Base-by-base conservation (phyloP, 192 early-diverging fungal genomes). In the Coemansia sp. region DNA sequence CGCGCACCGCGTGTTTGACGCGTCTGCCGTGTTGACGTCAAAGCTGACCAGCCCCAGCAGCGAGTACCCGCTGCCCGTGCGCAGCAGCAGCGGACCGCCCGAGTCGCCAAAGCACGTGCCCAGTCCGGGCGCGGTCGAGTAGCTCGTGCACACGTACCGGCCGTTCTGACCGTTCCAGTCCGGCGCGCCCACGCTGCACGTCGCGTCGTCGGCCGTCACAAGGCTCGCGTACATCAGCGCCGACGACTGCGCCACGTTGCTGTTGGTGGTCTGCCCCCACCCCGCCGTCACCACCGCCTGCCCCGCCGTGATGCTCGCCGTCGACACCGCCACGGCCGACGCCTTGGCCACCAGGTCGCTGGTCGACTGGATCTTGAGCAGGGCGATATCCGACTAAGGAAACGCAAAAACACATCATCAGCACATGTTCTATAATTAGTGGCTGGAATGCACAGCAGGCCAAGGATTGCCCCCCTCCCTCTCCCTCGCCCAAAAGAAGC, bases 71-170 rank as follows among this genome's bases (percentile, higher is more conserved):
- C 48, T 34, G 23, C 54, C 62, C 6, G 41, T 53, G 33, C 53
- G 56, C 21, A 60, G 22, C 26, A 73, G 52, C 11, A 79, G 58
- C 0, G 77, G 77, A n/a, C 77, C 77, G 26, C 77, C 77, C 23
- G 65, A 68, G 50, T 79, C 77, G 29, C 69, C 77, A 33, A 68
- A 68, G 52, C 77, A 79, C 8, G 69, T 79, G n/a, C 77, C 70
- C 38, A 69, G 58, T 0, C 56, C 51, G 26, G 63, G 63, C 2
- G 70, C 58, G 9, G 70, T 63, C 3, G 70, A 58, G 41, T 56
- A 74, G 34, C 63, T 60, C 13, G 77, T 79, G 56, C 77, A 79
- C 17, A 79, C 60, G 46, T 66, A 64, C 39, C 52, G 62, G 0
- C 66, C 70, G 51, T 73, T 64, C 14, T 68, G 68, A 5, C 68